Evolutionary conservation across 495 filamentous ascomycete genomes (phyloP), one percentile per base, ranked within the genome.

Genomic region (Hamigera avellanea): DNA sequence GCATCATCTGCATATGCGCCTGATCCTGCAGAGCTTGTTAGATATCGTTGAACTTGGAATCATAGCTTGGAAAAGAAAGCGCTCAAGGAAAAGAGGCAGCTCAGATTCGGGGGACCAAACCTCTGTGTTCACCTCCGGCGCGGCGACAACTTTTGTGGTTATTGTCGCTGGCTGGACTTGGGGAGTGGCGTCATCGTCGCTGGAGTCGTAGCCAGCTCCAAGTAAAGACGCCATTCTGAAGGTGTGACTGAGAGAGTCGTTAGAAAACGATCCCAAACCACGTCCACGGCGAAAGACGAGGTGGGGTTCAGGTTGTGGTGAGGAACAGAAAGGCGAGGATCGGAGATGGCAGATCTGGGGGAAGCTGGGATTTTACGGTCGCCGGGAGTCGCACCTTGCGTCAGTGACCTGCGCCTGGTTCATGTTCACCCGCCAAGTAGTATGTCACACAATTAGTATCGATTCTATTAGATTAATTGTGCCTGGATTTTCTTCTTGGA

Each of bases 101-200:
- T n/a, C n/a, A 34, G 46, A 39, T 34, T 42, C 31, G 42, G 55
- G 55, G 52, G 63, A 73, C 69, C 69, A 73, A 73, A 75, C 71
- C 70, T 75, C 71, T 72, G 72, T 59, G 47, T 73, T 72, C 40
- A 75, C 71, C 55, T 75, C 70, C 46, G 71, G 71, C 26, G 71
- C 71, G 14, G 70, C 68, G 36, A 72, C 52, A 32, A 75, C 47
- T 33, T 52, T 60, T 36, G 60, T 63, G 36, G 68, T 54, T 32
- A 59, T 45, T 14, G 54, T 54, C 30, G 44, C 44, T 27, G 53
- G 41, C 7, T 16, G 14, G 16, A 46, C 31, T 32, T 54, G 44
- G 33, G 50, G 32, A 12, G 49, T 29, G 26, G 44, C 34, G 16
- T 67, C 69, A 55, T 75, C 71, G 36, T 70, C 70, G 31, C 69